Evolutionary conservation across 225 moss, liverwort and hornwort genomes (phyloP), one percentile per base, ranked within the genome.

Genomic region (Rhytidiadelphus loreus): DNA sequence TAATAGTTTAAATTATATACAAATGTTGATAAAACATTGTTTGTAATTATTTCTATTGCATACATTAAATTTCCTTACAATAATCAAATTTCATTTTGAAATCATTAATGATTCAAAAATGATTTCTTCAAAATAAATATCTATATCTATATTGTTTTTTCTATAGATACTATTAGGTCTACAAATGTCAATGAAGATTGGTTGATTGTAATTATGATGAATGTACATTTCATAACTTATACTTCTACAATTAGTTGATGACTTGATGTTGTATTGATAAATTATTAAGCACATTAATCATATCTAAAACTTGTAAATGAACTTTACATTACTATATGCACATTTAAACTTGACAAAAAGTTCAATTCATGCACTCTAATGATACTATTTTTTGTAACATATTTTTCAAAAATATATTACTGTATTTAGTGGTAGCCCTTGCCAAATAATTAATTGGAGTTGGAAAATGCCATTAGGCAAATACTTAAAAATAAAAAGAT

Each of bases 331-430:
- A 78, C 10, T 56, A 25, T 2, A 17, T 57, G 39, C 17, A 39
- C 25, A n/a, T 11, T n/a, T 5, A 39, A 78, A 78, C 3, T 57
- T 16, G 17, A 20, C 3, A 35, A 13, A 76, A 21, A 5, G 9
- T 1, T 23, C 14, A 37, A 37, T 15, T 77, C 5, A 33, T 33
- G 13, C 8, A 33, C 1, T 9, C 3, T 53, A 53, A 23, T 14
- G 24, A 6, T 23, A 53, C 6, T n/a, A 6, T n/a, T 24, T 0
- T n/a, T n/a, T 0, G 16, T 11, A 56, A 11, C 0, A 16, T 56
- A 25, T 37, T 55, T 37, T 24, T 0, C 2, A 9, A 15, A 52
- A 22, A 2, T 33, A 21, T 0, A 23, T 77, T 25, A 11, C 1
- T 1, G 0, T n/a, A 16, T 24, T 55, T 24, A 6, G 6, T 55